These are phyloP conservation scores for Eustoma russellianum DNA, from an alignment of 257 asterid species.

Conservation along the genomic window DNA sequence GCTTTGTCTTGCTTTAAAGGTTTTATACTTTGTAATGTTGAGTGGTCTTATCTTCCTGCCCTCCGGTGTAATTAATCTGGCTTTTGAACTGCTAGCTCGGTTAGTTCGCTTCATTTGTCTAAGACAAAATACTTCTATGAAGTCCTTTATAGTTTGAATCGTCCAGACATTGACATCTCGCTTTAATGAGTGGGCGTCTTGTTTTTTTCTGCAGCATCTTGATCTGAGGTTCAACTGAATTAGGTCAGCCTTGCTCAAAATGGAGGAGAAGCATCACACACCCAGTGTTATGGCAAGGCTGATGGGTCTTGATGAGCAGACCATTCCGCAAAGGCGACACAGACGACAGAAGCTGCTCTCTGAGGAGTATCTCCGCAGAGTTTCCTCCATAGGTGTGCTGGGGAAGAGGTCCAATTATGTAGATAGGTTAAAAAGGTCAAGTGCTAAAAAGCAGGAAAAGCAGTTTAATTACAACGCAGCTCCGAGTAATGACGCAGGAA, in stretches of 20 bases:
- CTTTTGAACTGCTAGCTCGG: no score
- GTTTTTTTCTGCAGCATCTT: conserved; percentile 13
- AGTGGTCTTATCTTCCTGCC: no score
- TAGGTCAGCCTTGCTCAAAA: conserved; percentile 18
- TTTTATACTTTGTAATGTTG: no score
- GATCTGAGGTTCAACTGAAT: conserved; percentile 10
- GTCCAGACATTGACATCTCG: no score
- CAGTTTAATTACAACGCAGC: conserved; percentile 11
- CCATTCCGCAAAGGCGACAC: conserved; percentile 20
- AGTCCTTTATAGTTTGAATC: no score
- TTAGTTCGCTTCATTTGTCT: no score
- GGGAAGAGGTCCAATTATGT: conserved; percentile 31
- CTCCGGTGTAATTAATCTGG: no score
- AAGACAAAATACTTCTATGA: no score
- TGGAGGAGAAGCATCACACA: conserved; percentile 31
- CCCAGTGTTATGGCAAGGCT: conserved; percentile 54
- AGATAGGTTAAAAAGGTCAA: conserved; percentile 12
- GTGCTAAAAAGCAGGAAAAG: conserved; percentile 17
- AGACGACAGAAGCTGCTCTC: conserved; percentile 42
- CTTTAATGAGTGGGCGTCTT: neutral
- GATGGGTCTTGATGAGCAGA: conserved; percentile 46
- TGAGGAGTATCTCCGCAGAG: conserved; percentile 42
- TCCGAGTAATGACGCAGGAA: conserved; percentile 4
- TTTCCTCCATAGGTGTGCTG: conserved; percentile 39
- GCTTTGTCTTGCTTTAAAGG: no score